Percentiles rank a stretch among this genome's conserved stretches.
Evolutionary conservation across 2,329 filamentous ascomycete genomes (phyloP).

Genomic region (Penicillium hordei): DNA sequence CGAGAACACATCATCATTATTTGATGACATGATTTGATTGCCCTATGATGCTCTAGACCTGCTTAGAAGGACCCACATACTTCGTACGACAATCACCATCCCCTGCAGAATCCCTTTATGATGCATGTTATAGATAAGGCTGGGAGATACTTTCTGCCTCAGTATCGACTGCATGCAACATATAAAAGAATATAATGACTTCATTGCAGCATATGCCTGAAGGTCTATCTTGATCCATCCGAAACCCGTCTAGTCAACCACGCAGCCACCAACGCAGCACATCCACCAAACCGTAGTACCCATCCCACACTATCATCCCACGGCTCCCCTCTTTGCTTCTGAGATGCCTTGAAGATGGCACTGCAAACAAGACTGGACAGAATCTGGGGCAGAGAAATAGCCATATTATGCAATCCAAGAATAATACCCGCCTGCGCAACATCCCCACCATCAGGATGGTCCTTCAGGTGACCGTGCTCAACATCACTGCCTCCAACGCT

Average conservation of each 20-base stretch:
- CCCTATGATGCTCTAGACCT: background rate
- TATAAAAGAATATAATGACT: background rate
- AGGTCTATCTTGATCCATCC: slow-evolving; percentile 51
- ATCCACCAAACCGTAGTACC: slow-evolving; percentile 79
- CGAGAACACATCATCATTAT: background rate
- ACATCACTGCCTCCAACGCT: slow-evolving; percentile 19
- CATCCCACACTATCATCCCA: slow-evolving; percentile 86
- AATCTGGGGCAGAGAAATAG: slow-evolving; percentile 87
- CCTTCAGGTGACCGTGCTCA: slow-evolving; percentile 31
- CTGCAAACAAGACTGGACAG: slow-evolving; percentile 83
- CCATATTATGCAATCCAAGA: slow-evolving; percentile 92
- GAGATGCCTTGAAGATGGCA: slow-evolving; percentile 77
- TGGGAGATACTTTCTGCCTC: background rate
- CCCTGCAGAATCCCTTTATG: background rate
- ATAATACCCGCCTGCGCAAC: slow-evolving; percentile 84
- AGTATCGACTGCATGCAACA: too few species aligned
- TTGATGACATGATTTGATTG: background rate
- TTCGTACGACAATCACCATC: background rate
- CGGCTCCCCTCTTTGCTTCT: slow-evolving; percentile 80
- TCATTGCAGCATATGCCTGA: background rate
- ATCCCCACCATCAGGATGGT: slow-evolving; percentile 47
- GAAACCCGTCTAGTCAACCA: slow-evolving; percentile 67
- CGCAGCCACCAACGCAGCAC: slow-evolving; percentile 74
- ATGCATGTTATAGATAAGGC: background rate
- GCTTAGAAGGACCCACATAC: background rate